phyloP scores from a whole-genome alignment of 2,329 filamentous ascomycete species.

The Colletotrichum lini region DNA sequence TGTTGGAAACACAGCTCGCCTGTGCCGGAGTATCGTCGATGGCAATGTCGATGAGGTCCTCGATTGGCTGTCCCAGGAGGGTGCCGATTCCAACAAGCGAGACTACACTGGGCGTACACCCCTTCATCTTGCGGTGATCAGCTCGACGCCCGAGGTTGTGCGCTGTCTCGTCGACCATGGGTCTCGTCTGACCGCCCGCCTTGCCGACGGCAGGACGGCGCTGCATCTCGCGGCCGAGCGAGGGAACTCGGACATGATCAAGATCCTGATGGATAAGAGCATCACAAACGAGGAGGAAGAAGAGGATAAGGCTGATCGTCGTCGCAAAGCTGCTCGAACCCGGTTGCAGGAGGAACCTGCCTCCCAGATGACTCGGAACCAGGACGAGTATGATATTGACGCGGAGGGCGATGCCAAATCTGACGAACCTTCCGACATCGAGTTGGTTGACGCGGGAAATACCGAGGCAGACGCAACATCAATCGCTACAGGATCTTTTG shows the following conservation, averaged over 20 bases:
- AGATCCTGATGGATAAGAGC: conserved; percentile 80
- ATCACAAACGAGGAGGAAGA: conserved; percentile 80
- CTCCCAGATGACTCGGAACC: conserved; percentile 46
- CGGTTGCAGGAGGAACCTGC: conserved; percentile 45
- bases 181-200: conserved; percentile 79
- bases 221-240: conserved; percentile 85
- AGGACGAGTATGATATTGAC: conserved; percentile 45
- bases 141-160: conserved; percentile 79
- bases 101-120: conserved; percentile 86
- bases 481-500: conserved; percentile 79
- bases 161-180: conserved; percentile 79
- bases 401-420: conserved; percentile 52
- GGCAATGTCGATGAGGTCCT: conserved; percentile 78
- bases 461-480: conserved; percentile 67
- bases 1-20: conserved; percentile 80
- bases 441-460: conserved; percentile 61
- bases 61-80: conserved; percentile 78
- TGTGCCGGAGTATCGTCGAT: conserved; percentile 88
- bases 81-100: conserved; percentile 78
- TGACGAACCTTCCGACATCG: conserved; percentile 59
- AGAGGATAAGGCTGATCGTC: conserved; percentile 68
- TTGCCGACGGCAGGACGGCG: conserved; percentile 85
- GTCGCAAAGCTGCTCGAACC: conserved; percentile 56
- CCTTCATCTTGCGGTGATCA: conserved; percentile 81
- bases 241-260: conserved; percentile 78